A percentile compares a stretch with the other conserved stretches of the same genome.
phyloP scores from a whole-genome alignment of 768 basidiomycete species.

The Termitomyces sp. region DNA sequence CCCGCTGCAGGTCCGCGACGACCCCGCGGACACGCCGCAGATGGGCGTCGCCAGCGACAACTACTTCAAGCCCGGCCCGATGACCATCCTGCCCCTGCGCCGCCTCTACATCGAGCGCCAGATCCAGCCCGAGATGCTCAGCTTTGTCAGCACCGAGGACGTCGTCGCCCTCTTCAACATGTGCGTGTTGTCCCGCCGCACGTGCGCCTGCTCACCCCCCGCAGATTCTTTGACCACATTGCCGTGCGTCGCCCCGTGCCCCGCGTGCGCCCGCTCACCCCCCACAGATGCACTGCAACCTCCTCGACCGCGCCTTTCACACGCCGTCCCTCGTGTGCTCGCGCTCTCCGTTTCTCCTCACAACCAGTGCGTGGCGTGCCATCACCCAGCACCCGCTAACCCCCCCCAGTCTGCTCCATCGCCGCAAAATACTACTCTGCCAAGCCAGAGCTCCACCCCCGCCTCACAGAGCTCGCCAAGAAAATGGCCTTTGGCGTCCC shows the following conservation, averaged over 20 bases:
- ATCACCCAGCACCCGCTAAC: slow-evolving; percentile 94
- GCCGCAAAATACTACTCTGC: slow-evolving; percentile 84
- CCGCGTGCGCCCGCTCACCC: not conserved
- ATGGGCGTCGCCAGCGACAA: slow-evolving; percentile 81
- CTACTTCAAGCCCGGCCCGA: slow-evolving; percentile 93
- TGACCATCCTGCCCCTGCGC: slow-evolving; percentile 81
- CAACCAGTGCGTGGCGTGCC: slow-evolving; percentile 69
- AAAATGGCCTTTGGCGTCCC: slow-evolving; percentile 86
- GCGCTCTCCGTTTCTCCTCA: slow-evolving; percentile 90
- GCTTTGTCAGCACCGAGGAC: slow-evolving; percentile 81
- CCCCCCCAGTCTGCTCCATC: slow-evolving; percentile 91
- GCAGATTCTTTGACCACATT: slow-evolving; percentile 72
- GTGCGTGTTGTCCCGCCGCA: slow-evolving; percentile 38
- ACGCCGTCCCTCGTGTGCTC: slow-evolving; percentile 92
- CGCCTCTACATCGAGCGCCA: slow-evolving; percentile 84
- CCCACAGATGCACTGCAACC: slow-evolving; percentile 65
- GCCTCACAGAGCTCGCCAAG: slow-evolving; percentile 76
- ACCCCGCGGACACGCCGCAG: slow-evolving; percentile 38
- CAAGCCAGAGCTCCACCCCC: slow-evolving; percentile 77
- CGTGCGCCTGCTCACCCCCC: not conserved
- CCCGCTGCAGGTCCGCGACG: slow-evolving; percentile 32
- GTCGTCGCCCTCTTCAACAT: slow-evolving; percentile 90
- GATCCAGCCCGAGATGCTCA: slow-evolving; percentile 91
- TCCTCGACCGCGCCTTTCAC: slow-evolving; percentile 86
- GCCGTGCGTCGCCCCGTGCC: slow-evolving; percentile 41